These are phyloP conservation scores for Isoetes engelmannii DNA, from an alignment of 83 land plant genomes.

Conservation along the genomic window DNA sequence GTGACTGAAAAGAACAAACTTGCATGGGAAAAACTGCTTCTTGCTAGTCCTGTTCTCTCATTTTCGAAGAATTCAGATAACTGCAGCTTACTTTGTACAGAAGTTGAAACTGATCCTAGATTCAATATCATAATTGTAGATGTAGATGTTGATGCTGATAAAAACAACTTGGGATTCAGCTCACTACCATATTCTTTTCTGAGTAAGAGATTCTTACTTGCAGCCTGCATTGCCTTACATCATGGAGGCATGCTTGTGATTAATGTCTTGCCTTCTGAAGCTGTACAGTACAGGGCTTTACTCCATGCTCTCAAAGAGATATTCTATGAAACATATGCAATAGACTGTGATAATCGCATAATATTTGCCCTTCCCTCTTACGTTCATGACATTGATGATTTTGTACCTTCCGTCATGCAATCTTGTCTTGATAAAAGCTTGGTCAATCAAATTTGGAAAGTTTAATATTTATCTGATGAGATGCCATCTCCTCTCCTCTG, in stretches of 20 bases:
- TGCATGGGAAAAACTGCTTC: not conserved
- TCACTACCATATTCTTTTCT: conserved; percentile 57
- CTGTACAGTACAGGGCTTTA: conserved; percentile 21
- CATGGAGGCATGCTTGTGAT: conserved; percentile 40
- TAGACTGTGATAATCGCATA: no score
- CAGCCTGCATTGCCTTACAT: conserved; percentile 28
- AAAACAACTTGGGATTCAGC: conserved; percentile 29
- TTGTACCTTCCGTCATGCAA: no score
- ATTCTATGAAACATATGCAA: conserved; percentile 48
- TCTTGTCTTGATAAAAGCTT: no score
- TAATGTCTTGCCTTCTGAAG: conserved; percentile 42
- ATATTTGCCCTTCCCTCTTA: no score
- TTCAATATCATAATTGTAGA: conserved; percentile 41
- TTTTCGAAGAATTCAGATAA: not conserved
- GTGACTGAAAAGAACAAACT: not conserved
- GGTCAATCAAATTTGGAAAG: no score
- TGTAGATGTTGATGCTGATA: conserved; percentile 53
- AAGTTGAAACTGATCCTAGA: conserved; percentile 21
- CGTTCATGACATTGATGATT: no score
- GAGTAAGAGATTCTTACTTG: conserved; percentile 25
- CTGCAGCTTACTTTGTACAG: not conserved
- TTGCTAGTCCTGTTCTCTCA: not conserved
- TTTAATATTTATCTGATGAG: no score
- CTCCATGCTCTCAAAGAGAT: conserved; percentile 25
- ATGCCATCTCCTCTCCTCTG: no score